Conservation (phyloP, 495 filamentous ascomycete species). For the Bacidia gigantensis region DNA sequence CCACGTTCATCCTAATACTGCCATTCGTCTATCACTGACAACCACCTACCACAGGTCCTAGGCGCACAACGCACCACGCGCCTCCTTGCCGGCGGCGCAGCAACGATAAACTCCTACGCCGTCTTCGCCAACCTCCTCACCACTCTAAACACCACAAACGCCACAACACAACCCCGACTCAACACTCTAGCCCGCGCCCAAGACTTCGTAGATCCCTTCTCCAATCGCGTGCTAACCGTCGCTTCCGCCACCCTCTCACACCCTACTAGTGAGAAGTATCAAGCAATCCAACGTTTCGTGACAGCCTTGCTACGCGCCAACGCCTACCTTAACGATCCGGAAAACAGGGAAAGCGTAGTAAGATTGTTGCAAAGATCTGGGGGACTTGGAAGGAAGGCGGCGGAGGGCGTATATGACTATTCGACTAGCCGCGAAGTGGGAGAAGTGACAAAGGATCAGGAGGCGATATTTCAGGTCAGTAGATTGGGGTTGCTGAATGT, state of each 20-base stretch:
- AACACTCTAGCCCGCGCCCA: not conserved
- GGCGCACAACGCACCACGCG: not conserved
- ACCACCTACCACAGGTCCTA: not conserved
- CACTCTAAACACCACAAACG: not conserved
- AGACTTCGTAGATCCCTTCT: constrained; percentile 3
- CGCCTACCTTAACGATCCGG: not conserved
- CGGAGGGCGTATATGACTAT: not conserved
- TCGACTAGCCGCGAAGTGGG: not conserved
- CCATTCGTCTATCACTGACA: not conserved
- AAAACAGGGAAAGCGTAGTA: not conserved
- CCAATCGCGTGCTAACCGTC: not conserved
- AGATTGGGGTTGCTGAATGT: constrained; percentile 20
- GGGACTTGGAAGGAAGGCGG: not conserved
- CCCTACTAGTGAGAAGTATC: not conserved
- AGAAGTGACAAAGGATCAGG: not conserved
- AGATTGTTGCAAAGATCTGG: not conserved
- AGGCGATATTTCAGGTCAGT: constrained; percentile 16
- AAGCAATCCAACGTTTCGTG: not conserved
- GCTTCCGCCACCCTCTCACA: not conserved
- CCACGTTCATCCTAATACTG: too few species aligned
- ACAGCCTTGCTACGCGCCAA: not conserved
- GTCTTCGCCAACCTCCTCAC: not conserved
- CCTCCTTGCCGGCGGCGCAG: not conserved
- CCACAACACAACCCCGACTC: not conserved
- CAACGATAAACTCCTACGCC: not conserved